A percentile compares a stretch with the other conserved stretches of the same genome.
These are phyloP conservation scores for Claviceps cyperi DNA, from an alignment of 2,329 filamentous ascomycete genomes.

Conservation along the genomic window DNA sequence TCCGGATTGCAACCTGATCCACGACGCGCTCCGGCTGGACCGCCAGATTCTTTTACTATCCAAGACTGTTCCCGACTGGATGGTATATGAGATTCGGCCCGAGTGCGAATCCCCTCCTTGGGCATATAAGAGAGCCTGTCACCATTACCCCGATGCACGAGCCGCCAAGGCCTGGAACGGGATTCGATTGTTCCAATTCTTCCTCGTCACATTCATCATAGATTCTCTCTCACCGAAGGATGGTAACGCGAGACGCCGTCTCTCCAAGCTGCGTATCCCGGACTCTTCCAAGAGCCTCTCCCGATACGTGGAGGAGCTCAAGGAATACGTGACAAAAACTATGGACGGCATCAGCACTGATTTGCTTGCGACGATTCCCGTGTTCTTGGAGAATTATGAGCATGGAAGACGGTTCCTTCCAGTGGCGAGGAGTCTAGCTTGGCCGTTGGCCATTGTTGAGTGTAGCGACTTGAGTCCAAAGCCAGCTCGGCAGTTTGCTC, in stretches of 20 bases:
- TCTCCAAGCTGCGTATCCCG: not conserved
- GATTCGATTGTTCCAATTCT: not conserved
- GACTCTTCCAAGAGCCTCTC: not conserved
- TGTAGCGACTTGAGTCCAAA: conserved; percentile 4
- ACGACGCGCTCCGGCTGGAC: conserved; percentile 11
- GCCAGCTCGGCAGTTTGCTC: conserved; percentile 6
- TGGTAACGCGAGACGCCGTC: not conserved
- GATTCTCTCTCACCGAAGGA: not conserved
- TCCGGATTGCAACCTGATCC: conserved; percentile 4
- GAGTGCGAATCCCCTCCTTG: conserved; percentile 3
- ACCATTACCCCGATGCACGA: conserved; percentile 10
- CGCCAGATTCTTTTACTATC: conserved; percentile 5
- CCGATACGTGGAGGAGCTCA: conserved; percentile 2
- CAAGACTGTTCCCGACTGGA: not conserved
- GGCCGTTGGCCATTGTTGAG: conserved; percentile 12
- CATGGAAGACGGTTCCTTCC: conserved; percentile 8
- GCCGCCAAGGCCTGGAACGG: conserved; percentile 2
- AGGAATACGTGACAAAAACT: conserved; percentile 4
- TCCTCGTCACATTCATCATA: not conserved
- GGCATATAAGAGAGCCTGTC: conserved; percentile 7
- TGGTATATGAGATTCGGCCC: conserved; percentile 3
- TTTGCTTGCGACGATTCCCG: conserved; percentile 11
- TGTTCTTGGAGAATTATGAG: conserved; percentile 7
- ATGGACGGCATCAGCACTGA: conserved; percentile 9
- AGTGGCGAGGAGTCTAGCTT: conserved; percentile 11